These are phyloP conservation scores for Gossypium trilobum DNA, from an alignment of 441 rosid species.

Conservation along the genomic window DNA sequence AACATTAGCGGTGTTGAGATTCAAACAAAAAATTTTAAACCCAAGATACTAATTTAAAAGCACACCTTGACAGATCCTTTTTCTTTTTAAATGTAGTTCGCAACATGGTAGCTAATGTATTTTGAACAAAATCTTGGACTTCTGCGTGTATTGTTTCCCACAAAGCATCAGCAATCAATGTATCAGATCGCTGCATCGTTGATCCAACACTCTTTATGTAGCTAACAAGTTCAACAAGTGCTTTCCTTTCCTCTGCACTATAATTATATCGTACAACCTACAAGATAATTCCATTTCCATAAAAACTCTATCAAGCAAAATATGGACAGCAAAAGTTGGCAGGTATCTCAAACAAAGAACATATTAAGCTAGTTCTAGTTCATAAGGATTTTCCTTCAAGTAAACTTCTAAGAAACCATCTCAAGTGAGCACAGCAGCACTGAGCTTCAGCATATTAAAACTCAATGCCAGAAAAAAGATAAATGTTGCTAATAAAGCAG, in stretches of 20 bases:
- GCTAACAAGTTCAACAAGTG: conserved; percentile 87
- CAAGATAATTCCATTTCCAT: conserved; percentile 18
- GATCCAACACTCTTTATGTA: conserved; percentile 91
- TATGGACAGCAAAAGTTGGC: background rate
- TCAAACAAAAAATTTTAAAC: conserved; percentile 12
- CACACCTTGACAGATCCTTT: conserved; percentile 88
- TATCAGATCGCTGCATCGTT: conserved; percentile 86
- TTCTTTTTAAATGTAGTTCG: conserved; percentile 90
- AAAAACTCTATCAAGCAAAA: background rate
- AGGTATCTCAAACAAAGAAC: background rate
- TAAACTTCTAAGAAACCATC: conserved; percentile 8
- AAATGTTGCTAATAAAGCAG: background rate
- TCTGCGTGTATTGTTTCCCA: conserved; percentile 99
- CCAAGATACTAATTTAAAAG: conserved; percentile 18
- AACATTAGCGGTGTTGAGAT: conserved; percentile 4
- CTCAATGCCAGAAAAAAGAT: background rate
- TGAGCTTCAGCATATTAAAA: conserved; percentile 1
- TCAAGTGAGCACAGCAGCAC: conserved; percentile 7
- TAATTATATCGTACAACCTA: conserved; percentile 96
- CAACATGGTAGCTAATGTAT: conserved; percentile 88
- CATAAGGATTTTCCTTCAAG: conserved; percentile 1
- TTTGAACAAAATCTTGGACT: conserved; percentile 98
- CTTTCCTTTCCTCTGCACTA: conserved; percentile 84
- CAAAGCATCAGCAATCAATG: conserved; percentile 90
- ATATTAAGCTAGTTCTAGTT: conserved; percentile 7